Base-by-base conservation (phyloP, 495 filamentous ascomycete genomes). In the Xylaria acuta region DNA sequence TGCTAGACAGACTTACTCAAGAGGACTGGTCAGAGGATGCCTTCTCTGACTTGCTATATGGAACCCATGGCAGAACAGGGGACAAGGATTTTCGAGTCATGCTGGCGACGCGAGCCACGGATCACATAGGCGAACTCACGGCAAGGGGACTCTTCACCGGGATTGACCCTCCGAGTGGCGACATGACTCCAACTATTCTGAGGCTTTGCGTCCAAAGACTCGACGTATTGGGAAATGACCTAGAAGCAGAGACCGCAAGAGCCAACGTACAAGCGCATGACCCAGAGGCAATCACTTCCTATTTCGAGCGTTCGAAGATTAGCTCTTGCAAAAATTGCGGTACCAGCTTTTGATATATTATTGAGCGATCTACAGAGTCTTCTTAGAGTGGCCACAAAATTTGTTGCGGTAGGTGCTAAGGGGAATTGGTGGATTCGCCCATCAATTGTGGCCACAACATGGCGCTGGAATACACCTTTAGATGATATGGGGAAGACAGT, bases 131-230 rank as follows among this genome's bases (percentile, higher is more conserved):
- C 22, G 49, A 54, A 20, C 64, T 67, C 47, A 53, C 5, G 20
- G 32, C 12, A 49, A 53, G 32, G 64, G 38, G 60, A 11, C 38
- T 64, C 60, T 64, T 64, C 60, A 64, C 16, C 14, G 60, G 38
- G 11, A 6, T 1, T 27, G 38, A 45, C 20, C 16, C 53, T 60
- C 32, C 5, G 11, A 64, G 60, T 14, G 60, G 43, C 5, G 60
- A 64, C 3, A 18, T 64, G 38, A 30, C 22, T 20, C 38, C 38
- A 41, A 11, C 60, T 5, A 8, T 64, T 5, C 14, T 64, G 0
- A 27, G 22, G 22, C 20, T 25, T 43, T 64, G 66, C 25, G 14
- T 2, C 30, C 7, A 36, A 12, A 65, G 16, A n/a, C 12, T 49
- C 5, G 38, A 38, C 22, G 20, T 1, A 25, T 51, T 18, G 47